These are phyloP conservation scores for Cladosporium sp. DNA, from an alignment of 2,329 filamentous ascomycete species.

Conservation along the genomic window DNA sequence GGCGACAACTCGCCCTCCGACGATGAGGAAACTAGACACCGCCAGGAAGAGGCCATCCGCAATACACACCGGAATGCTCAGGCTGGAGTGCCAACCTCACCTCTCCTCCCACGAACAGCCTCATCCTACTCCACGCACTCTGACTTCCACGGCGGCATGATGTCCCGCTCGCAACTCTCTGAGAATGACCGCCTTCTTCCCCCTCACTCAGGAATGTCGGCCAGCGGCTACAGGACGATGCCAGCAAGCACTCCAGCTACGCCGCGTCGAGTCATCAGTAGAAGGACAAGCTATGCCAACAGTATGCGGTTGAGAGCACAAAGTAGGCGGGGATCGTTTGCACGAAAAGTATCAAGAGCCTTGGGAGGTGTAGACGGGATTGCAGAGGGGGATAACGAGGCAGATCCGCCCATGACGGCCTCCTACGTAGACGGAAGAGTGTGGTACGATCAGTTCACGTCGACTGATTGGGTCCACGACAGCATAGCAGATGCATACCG, in stretches of 20 bases:
- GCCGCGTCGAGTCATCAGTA: conserved; percentile 23
- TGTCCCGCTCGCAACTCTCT: conserved; percentile 20
- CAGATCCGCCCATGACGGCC: conserved; percentile 62
- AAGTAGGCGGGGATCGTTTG: conserved; percentile 47
- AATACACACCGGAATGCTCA: conserved; percentile 31
- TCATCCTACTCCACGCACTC: conserved; percentile 2
- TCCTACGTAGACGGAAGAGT: conserved; percentile 76
- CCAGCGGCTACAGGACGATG: conserved; percentile 22
- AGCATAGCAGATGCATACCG: conserved; percentile 91
- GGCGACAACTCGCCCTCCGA: conserved; percentile 31
- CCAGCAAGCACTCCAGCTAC: conserved; percentile 22
- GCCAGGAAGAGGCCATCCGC: conserved; percentile 28
- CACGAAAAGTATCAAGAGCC: conserved; percentile 24
- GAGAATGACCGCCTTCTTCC: conserved; percentile 47
- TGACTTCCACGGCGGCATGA: neutral
- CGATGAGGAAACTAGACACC: conserved; percentile 28
- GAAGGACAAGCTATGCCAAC: conserved; percentile 31
- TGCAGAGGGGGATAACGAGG: conserved; percentile 28
- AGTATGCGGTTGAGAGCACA: conserved; percentile 35
- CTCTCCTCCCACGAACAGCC: conserved; percentile 18
- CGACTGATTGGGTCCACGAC: conserved; percentile 97
- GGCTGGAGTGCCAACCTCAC: conserved; percentile 22
- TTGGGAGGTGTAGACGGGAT: conserved; percentile 17
- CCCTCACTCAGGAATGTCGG: conserved; percentile 23
- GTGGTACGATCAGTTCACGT: conserved; percentile 98